A percentile compares a stretch with the other conserved stretches of the same genome.
These are phyloP conservation scores for Fusarium staphyleae DNA, from an alignment of 2,329 filamentous ascomycete species.

Conservation along the genomic window DNA sequence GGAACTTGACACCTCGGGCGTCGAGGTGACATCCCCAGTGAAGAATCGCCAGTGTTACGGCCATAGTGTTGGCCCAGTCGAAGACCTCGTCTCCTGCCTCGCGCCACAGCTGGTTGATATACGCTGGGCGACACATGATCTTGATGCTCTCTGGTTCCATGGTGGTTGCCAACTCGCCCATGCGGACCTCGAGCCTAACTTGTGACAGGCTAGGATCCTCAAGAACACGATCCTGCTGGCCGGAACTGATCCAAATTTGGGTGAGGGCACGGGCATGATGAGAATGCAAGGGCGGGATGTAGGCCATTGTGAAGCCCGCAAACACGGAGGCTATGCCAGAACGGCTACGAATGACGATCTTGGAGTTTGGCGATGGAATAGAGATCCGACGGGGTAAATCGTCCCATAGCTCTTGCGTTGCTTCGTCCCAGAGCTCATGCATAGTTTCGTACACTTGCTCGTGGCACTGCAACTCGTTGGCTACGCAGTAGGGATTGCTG, in stretches of 20 bases:
- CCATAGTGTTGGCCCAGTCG: slow-evolving; percentile 28
- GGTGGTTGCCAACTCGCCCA: slow-evolving; percentile 12
- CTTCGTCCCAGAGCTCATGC: background rate
- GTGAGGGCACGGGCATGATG: slow-evolving; percentile 4
- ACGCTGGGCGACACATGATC: slow-evolving; percentile 24
- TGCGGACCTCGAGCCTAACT: slow-evolving; percentile 6
- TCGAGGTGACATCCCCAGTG: slow-evolving; percentile 39
- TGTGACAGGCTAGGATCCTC: slow-evolving; percentile 1
- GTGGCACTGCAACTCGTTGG: slow-evolving; percentile 6
- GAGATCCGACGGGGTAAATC: background rate
- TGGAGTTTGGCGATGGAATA: slow-evolving; percentile 2
- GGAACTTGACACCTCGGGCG: slow-evolving; percentile 35
- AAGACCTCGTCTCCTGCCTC: slow-evolving; percentile 2
- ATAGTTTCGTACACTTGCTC: background rate
- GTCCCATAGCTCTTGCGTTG: background rate
- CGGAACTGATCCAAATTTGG: background rate
- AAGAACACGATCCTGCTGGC: background rate
- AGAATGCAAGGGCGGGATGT: slow-evolving; percentile 6
- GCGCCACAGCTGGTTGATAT: slow-evolving; percentile 32
- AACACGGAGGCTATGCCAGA: background rate
- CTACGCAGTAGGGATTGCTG: background rate
- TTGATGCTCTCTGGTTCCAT: background rate
- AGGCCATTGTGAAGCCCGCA: slow-evolving; percentile 7
- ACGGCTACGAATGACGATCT: background rate
- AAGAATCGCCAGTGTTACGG: slow-evolving; percentile 31